A percentile compares a stretch with the other conserved stretches of the same genome.
Conservation (phyloP, 2,329 filamentous ascomycete genomes). For the Podosphaera xanthii region DNA sequence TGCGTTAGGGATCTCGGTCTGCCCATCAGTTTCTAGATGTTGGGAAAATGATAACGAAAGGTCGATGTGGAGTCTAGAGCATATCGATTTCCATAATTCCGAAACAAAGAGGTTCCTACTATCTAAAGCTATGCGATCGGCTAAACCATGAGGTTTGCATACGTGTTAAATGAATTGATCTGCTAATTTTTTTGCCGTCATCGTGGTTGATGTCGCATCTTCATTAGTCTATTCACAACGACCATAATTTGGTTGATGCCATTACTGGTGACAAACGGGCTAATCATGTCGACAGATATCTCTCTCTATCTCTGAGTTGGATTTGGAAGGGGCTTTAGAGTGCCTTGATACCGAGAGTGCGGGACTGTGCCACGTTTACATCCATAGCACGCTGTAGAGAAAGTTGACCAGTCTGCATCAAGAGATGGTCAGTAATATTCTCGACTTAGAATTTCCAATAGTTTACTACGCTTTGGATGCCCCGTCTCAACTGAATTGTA, state of each 20-base stretch:
- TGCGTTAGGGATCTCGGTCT: conserved; percentile 5
- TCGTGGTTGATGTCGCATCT: background rate
- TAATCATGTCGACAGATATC: background rate
- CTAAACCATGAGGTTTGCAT: conserved; percentile 2
- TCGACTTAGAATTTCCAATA: background rate
- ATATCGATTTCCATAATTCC: conserved; percentile 5
- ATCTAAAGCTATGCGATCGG: conserved; percentile 4
- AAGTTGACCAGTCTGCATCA: background rate
- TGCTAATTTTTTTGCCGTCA: background rate
- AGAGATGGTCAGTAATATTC: background rate
- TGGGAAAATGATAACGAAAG: conserved; percentile 3
- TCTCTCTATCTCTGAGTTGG: background rate
- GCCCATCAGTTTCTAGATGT: conserved; percentile 6
- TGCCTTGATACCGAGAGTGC: background rate
- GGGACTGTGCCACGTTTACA: background rate
- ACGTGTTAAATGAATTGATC: conserved; percentile 1
- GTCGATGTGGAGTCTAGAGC: background rate
- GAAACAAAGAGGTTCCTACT: conserved; percentile 4
- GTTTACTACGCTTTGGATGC: background rate
- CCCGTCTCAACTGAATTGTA: background rate
- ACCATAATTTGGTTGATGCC: background rate
- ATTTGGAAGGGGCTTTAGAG: background rate
- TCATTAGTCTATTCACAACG: background rate
- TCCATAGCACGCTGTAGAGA: background rate
- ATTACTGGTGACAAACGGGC: background rate